Conservation (phyloP, 106 monocot genomes). For the Acanthochlamys bracteata region DNA sequence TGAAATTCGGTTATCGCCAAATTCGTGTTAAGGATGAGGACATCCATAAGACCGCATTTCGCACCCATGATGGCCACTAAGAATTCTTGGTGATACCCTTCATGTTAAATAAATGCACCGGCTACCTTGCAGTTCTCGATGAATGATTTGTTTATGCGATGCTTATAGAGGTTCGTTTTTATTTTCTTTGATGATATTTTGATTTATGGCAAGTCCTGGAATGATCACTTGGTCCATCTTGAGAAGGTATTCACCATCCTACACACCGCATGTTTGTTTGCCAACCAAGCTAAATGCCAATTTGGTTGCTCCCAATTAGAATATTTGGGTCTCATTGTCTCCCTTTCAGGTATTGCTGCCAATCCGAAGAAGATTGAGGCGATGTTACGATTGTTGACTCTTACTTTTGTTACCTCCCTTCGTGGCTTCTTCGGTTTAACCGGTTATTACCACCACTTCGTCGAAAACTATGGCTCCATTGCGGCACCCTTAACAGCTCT, state of each 20-base stretch:
- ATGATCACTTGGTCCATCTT: not conserved
- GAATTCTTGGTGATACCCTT: constrained; percentile 4
- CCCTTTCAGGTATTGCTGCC: not conserved
- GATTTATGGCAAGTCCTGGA: not conserved
- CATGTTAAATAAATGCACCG: not conserved
- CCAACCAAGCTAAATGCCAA: not conserved
- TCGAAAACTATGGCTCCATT: not conserved
- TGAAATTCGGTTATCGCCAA: constrained; percentile 8
- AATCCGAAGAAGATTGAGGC: not conserved
- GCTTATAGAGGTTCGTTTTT: not conserved
- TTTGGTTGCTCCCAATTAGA: not conserved
- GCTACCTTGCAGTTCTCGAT: not conserved
- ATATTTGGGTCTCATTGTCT: not conserved
- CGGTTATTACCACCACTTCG: not conserved
- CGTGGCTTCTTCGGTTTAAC: not conserved
- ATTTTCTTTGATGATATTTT: not conserved
- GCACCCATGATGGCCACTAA: not conserved
- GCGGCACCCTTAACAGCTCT: not conserved
- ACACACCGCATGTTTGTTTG: not conserved
- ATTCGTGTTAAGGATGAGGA: not conserved
- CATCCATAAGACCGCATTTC: too few species aligned
- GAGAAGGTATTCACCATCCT: not conserved
- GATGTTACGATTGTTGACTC: not conserved
- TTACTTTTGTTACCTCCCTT: not conserved
- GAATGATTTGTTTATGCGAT: not conserved